Percentiles rank a stretch among this genome's conserved stretches.
These are phyloP conservation scores for Raphanus sativus DNA, from an alignment of 345 rosid genomes.

Conservation along the genomic window DNA sequence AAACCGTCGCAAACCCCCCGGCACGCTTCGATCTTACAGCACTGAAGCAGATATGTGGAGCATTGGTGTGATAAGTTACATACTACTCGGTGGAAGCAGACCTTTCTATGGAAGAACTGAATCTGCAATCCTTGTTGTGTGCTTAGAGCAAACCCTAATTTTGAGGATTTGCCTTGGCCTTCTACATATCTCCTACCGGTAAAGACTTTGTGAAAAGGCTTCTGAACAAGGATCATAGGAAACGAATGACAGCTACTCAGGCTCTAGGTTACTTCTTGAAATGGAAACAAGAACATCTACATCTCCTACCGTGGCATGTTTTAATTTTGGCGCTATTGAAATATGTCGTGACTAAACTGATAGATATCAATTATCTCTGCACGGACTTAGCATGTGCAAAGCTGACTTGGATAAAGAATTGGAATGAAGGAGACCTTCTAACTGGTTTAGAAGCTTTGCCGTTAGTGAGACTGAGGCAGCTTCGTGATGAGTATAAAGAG, in stretches of 20 bases:
- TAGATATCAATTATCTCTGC: no score
- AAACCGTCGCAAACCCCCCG: no score
- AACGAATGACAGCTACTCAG: conserved; percentile 97
- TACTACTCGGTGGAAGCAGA: conserved; percentile 92
- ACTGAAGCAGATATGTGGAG: conserved; percentile 74
- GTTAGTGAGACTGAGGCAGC: no score
- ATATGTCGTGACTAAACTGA: no score
- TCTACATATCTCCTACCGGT: conserved; percentile 69
- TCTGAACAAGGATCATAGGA: conserved; percentile 89
- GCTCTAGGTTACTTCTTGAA: conserved; percentile 57
- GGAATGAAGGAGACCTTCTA: no score
- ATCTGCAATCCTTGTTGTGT: conserved; percentile 94
- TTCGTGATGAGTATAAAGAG: no score
- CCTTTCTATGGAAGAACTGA: conserved; percentile 95
- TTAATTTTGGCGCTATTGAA: no score
- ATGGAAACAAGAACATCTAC: no score
- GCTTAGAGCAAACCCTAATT: conserved; percentile 84
- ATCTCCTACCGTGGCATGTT: no score
- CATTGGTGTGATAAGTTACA: conserved; percentile 86
- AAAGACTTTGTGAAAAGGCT: conserved; percentile 92
- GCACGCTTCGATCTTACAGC: conserved; percentile 56
- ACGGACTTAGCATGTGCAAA: no score
- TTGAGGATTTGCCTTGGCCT: conserved; percentile 94
- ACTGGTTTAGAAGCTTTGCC: no score
- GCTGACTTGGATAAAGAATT: no score